Conservation (phyloP, 306 rosid species). For the Quercus wislizeni region DNA sequence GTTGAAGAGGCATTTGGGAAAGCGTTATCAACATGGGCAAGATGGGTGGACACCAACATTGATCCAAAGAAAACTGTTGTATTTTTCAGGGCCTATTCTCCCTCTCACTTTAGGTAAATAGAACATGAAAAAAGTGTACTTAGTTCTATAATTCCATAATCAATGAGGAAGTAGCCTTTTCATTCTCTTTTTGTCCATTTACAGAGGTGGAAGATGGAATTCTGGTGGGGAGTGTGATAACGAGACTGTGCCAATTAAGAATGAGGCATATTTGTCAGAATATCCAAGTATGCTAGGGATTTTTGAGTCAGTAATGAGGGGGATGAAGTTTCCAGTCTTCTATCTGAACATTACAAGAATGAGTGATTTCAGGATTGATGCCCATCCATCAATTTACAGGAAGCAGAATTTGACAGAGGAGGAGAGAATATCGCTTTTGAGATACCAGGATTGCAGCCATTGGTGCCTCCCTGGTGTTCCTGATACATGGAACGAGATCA, state of each 20-base stretch:
- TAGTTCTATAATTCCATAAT: too few relatives aligned
- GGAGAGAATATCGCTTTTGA: slow-evolving; percentile 59
- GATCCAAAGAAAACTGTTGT: slow-evolving; percentile 63
- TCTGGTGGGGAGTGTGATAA: slow-evolving; percentile 85
- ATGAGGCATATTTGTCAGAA: slow-evolving; percentile 60
- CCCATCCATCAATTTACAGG: slow-evolving; percentile 89
- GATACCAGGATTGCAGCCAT: slow-evolving; percentile 92
- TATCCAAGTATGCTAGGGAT: slow-evolving; percentile 72
- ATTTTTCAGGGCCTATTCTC: slow-evolving; percentile 91
- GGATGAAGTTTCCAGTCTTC: slow-evolving; percentile 72
- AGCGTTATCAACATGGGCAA: slow-evolving; percentile 90
- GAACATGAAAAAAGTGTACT: not conserved
- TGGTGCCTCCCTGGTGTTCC: slow-evolving; percentile 99
- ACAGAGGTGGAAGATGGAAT: slow-evolving; percentile 99
- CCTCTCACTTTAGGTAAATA: slow-evolving; percentile 84
- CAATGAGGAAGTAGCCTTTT: too few relatives aligned
- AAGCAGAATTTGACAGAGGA: slow-evolving; percentile 48
- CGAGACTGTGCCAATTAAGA: slow-evolving; percentile 66
- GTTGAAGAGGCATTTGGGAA: slow-evolving; percentile 90
- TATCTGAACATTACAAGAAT: slow-evolving; percentile 81
- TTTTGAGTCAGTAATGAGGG: slow-evolving; percentile 62
- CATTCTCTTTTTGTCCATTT: not conserved
- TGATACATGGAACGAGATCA: slow-evolving; percentile 83
- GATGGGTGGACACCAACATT: slow-evolving; percentile 82
- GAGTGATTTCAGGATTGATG: slow-evolving; percentile 93